These are phyloP conservation scores for Neurospora sublineolata DNA, from an alignment of 495 filamentous ascomycete genomes.

Conservation along the genomic window DNA sequence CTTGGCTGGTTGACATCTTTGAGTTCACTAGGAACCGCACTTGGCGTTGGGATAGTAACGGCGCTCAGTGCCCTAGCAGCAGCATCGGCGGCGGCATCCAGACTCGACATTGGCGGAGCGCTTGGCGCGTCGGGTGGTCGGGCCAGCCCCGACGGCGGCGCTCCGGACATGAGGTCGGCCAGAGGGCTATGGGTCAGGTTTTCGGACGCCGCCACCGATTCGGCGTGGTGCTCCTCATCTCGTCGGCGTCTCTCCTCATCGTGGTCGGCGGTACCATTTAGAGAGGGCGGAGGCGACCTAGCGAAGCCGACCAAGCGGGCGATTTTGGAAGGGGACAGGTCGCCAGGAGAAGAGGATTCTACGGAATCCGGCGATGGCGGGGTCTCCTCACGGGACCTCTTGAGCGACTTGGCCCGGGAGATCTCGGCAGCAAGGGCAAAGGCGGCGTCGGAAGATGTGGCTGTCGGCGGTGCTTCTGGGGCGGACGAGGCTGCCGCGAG, in stretches of 20 bases:
- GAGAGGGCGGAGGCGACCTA: slow-evolving; percentile 24
- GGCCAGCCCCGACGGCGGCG: slow-evolving; percentile 38
- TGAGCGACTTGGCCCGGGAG: slow-evolving; percentile 31
- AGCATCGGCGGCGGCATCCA: slow-evolving; percentile 27
- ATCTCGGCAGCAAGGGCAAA: slow-evolving; percentile 23
- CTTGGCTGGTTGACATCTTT: slow-evolving; percentile 33
- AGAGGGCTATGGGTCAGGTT: slow-evolving; percentile 44
- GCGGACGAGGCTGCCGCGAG: neutral
- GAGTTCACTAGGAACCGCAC: slow-evolving; percentile 16
- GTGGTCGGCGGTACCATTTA: slow-evolving; percentile 45
- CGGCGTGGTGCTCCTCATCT: slow-evolving; percentile 32
- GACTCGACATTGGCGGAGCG: slow-evolving; percentile 17
- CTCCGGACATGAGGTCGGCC: slow-evolving; percentile 42
- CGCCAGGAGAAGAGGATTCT: slow-evolving; percentile 22
- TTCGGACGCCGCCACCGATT: slow-evolving; percentile 31
- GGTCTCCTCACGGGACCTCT: slow-evolving; percentile 37
- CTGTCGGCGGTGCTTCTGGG: slow-evolving; percentile 18
- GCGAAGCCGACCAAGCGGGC: slow-evolving; percentile 38
- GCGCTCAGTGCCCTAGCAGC: slow-evolving; percentile 18
- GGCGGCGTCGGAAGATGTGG: slow-evolving; percentile 15
- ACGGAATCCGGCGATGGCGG: slow-evolving; percentile 27
- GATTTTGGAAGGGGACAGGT: slow-evolving; percentile 41
- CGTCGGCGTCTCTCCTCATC: slow-evolving; percentile 41
- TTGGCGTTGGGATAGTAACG: slow-evolving; percentile 24
- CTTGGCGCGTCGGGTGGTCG: slow-evolving; percentile 34